A percentile compares a stretch with the other conserved stretches of the same genome.
Evolutionary conservation across 2,329 filamentous ascomycete genomes (phyloP).

Genomic region (Cryphonectria nitschkei): DNA sequence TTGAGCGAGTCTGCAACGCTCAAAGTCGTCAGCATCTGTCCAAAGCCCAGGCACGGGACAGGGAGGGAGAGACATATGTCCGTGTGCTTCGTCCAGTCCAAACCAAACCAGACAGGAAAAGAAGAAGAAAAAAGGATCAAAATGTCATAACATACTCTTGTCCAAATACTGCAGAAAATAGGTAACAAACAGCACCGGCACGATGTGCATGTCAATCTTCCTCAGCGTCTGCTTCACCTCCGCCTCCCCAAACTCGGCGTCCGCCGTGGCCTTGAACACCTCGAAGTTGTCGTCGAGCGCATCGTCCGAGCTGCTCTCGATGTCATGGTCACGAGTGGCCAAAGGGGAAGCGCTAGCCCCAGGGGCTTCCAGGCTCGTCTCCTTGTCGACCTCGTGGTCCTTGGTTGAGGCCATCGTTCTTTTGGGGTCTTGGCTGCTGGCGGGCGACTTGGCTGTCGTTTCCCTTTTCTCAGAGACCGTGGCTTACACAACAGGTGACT

Average conservation of each 20-base stretch:
- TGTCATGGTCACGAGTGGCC: constrained; percentile 20
- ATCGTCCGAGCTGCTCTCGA: constrained; percentile 28
- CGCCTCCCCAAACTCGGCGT: constrained; percentile 33
- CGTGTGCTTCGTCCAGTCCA: not conserved
- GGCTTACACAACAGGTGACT: not conserved
- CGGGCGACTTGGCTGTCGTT: not conserved
- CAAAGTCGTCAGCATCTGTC: not conserved
- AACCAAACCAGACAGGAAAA: not conserved
- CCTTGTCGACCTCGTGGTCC: constrained; percentile 21
- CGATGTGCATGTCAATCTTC: constrained; percentile 39
- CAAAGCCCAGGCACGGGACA: not conserved
- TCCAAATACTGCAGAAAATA: constrained; percentile 42
- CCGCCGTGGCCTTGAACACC: constrained; percentile 35
- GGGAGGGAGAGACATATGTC: not conserved
- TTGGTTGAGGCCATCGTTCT: constrained; percentile 19
- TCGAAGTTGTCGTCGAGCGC: constrained; percentile 40
- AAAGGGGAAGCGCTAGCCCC: not conserved
- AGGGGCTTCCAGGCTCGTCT: not conserved
- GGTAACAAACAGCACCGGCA: constrained; percentile 38
- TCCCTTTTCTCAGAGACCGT: not conserved
- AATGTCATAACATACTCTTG: constrained; percentile 34
- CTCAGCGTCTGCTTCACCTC: constrained; percentile 38
- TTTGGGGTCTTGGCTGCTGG: not conserved
- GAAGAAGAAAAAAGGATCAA: not conserved
- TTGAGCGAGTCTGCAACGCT: constrained; percentile 45